Evolutionary conservation across 768 basidiomycete species (phyloP), one percentile per base, ranked within the genome.

Genomic region (Amylocystis lapponica): DNA sequence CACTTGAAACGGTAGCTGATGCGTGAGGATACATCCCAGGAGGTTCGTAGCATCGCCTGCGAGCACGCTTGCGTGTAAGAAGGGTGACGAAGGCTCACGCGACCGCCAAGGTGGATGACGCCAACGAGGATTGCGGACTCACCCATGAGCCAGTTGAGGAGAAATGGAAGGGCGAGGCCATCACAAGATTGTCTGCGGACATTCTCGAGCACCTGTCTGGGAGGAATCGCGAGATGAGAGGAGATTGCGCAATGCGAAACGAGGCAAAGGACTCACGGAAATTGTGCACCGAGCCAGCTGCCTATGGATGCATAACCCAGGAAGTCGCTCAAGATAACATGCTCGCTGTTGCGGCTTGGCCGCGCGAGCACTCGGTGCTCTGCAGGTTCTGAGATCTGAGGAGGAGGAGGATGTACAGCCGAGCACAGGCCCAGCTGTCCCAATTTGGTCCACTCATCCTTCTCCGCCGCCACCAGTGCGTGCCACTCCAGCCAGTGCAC

Each of bases 1-100:
- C 62, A 90, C 92, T 67, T 98, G 95, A 63, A 99, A 98, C 17
- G 92, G 91, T 13, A 96, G 74, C 59, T 98, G 96, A 54, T 85
- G 76, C 3, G 96, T 98, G 42, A 99, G 70, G 46, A 97, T 66
- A 59, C 91, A 93, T 9, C 91, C 94, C 46, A 98, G 62, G 23
- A 98, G 74, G 63, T 98, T 98, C 16, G 93, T 92, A 19, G 86
- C 68, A 66, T 99, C 96, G 37, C 95, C 95, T 87, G 60, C 21
- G 12, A n/a, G 25, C 37, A 30, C 25, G 27, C 5, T 25, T 31
- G 35, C 30, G 29, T 14, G 4, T 4, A 13, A 36, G 20, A 17
- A 30, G 8, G 11, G 31, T 23, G 23, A 46, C 32, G 26, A 25
- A 14, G 13, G 46, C 35, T 23, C 44, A 48, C 46, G 47, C 49